A percentile compares a stretch with the other conserved stretches of the same genome.
phyloP scores from a whole-genome alignment of 2,329 filamentous ascomycete genomes.

The Botrytis pseudocinerea region DNA sequence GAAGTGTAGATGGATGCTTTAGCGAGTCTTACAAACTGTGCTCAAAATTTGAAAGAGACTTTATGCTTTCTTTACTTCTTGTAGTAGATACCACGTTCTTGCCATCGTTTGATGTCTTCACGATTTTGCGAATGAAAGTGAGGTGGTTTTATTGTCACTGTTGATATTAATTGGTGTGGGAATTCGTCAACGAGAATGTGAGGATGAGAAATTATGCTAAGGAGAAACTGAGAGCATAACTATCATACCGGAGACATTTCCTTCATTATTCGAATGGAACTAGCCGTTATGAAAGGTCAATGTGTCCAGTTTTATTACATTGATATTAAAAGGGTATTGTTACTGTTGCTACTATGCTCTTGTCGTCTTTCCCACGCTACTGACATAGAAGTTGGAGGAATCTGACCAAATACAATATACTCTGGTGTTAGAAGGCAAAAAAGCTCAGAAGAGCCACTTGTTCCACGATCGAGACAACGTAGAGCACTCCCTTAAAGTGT shows the following conservation, averaged over 20 bases:
- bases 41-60: background rate
- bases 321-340: background rate
- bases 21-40: background rate
- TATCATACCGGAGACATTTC: background rate
- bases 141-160: background rate
- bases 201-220: accelerated
- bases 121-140: background rate
- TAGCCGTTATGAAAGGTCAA: accelerated
- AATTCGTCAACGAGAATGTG: background rate
- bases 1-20: background rate
- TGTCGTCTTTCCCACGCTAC: background rate
- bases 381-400: background rate
- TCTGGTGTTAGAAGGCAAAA: accelerated
- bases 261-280: accelerated
- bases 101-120: background rate
- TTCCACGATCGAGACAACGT: background rate
- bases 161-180: background rate
- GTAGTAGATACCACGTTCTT: background rate
- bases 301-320: accelerated
- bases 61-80: background rate
- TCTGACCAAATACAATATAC: background rate
- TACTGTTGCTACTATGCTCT: background rate
- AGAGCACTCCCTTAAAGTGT: background rate
- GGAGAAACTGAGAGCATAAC: background rate
- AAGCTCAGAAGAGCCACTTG: background rate